Percentiles rank a stretch among this genome's conserved stretches.
Evolutionary conservation across 805 yeast species (phyloP).

Genomic region (Saccharomycopsis amapae): DNA sequence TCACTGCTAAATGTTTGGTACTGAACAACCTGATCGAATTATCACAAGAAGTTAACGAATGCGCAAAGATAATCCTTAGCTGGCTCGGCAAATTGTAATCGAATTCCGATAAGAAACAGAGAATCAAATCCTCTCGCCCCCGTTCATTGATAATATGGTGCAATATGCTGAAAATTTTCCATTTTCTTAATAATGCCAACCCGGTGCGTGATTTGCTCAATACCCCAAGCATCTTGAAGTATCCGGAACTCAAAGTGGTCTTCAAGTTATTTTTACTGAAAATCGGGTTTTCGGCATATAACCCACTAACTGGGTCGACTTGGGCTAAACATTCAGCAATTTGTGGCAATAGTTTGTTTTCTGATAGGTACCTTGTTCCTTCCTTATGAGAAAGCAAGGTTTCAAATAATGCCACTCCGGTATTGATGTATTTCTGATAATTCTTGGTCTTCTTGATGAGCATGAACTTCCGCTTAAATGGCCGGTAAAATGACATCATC

Average conservation of each 20-base stretch:
- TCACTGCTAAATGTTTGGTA: slow-evolving; percentile 42
- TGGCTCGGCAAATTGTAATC: slow-evolving; percentile 58
- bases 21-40: slow-evolving; percentile 47
- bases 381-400: slow-evolving; percentile 53
- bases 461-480: slow-evolving; percentile 79
- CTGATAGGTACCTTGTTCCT: slow-evolving; percentile 60
- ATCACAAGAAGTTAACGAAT: slow-evolving; percentile 53
- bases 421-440: slow-evolving; percentile 51
- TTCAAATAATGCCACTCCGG: slow-evolving; percentile 71
- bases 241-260: slow-evolving; percentile 65
- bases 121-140: slow-evolving; percentile 50
- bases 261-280: slow-evolving; percentile 54
- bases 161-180: slow-evolving; percentile 79
- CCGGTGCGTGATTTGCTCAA: slow-evolving; percentile 59
- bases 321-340: slow-evolving; percentile 85
- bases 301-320: slow-evolving; percentile 72
- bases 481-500: slow-evolving; percentile 79
- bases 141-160: slow-evolving; percentile 58
- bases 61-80: slow-evolving; percentile 56
- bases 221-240: slow-evolving; percentile 71
- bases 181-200: slow-evolving; percentile 58
- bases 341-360: slow-evolving; percentile 78
- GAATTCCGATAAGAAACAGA: slow-evolving; percentile 52
- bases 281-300: slow-evolving; percentile 65
- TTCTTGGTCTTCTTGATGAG: slow-evolving; percentile 42